Evolutionary conservation across 371 early-diverging fungal genomes (phyloP).

Genomic region (Nematocida ironsii): DNA sequence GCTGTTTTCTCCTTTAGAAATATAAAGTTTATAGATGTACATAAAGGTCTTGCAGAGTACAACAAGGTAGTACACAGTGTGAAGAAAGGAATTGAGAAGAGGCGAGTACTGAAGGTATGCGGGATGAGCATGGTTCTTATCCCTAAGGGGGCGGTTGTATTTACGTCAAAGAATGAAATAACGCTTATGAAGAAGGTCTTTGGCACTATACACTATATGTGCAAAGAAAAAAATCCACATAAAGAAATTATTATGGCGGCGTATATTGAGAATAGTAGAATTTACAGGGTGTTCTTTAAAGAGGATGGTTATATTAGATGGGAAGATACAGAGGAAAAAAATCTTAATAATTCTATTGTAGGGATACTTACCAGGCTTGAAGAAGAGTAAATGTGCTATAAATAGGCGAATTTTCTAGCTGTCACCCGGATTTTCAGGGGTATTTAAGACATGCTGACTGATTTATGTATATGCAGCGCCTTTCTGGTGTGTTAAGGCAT

Average conservation of each 20-base stretch:
- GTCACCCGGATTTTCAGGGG: no score
- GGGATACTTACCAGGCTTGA: not conserved
- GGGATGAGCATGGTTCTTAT: constrained; percentile 27
- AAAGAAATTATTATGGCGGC: constrained; percentile 42
- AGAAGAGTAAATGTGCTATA: not conserved
- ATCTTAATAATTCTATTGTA: not conserved
- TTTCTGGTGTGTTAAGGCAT: no score
- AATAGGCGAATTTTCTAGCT: no score
- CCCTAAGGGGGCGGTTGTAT: constrained; percentile 15
- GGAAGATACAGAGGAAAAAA: constrained; percentile 2
- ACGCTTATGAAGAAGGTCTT: constrained; percentile 46
- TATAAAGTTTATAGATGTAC: not conserved
- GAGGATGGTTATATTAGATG: not conserved
- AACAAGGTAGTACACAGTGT: not conserved
- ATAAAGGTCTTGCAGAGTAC: constrained; percentile 20
- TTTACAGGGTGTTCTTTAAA: constrained; percentile 8
- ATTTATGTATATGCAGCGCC: no score
- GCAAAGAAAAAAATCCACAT: constrained; percentile 18
- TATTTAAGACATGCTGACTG: no score
- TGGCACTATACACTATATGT: constrained; percentile 5
- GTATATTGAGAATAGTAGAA: constrained; percentile 7
- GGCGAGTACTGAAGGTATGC: constrained; percentile 1
- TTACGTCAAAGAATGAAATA: constrained; percentile 30
- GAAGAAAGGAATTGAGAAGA: constrained; percentile 11
- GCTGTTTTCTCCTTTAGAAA: constrained; percentile 53